These are phyloP conservation scores for Rhynchospora pubera DNA, from an alignment of 176 grass and related monocot genomes.

Conservation along the genomic window DNA sequence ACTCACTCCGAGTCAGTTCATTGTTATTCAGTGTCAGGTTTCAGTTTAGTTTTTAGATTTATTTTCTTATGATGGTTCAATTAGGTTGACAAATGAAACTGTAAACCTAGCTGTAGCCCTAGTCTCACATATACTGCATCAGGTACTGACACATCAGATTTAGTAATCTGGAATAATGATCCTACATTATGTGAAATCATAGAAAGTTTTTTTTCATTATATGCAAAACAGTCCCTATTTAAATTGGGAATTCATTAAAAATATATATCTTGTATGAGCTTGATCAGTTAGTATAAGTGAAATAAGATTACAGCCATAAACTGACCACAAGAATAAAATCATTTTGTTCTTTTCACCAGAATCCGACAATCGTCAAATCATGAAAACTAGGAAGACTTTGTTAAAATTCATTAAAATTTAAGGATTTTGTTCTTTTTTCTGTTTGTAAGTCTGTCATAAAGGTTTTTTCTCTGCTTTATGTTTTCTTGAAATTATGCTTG, in stretches of 20 bases:
- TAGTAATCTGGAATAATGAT: background rate
- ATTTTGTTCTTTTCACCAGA: background rate
- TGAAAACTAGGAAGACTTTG: background rate
- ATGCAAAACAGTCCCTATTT: background rate
- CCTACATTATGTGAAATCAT: background rate
- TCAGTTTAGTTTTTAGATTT: background rate
- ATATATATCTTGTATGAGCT: background rate
- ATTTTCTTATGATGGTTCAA: background rate
- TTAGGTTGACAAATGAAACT: background rate
- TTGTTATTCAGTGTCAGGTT: background rate
- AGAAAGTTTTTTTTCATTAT: background rate
- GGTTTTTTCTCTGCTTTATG: background rate
- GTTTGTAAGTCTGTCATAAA: background rate
- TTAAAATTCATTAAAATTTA: no score
- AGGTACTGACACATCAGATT: background rate
- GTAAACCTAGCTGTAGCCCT: background rate
- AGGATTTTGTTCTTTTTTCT: background rate
- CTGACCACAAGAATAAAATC: background rate
- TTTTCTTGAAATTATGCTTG: conserved; percentile 1
- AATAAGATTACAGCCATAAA: background rate
- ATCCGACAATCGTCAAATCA: background rate
- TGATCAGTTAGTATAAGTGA: background rate
- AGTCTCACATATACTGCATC: background rate
- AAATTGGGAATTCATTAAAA: background rate
- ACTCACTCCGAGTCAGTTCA: background rate